Evolutionary conservation across 2,329 filamentous ascomycete species (phyloP).

Genomic region (Ophiostoma himal-ulmi): DNA sequence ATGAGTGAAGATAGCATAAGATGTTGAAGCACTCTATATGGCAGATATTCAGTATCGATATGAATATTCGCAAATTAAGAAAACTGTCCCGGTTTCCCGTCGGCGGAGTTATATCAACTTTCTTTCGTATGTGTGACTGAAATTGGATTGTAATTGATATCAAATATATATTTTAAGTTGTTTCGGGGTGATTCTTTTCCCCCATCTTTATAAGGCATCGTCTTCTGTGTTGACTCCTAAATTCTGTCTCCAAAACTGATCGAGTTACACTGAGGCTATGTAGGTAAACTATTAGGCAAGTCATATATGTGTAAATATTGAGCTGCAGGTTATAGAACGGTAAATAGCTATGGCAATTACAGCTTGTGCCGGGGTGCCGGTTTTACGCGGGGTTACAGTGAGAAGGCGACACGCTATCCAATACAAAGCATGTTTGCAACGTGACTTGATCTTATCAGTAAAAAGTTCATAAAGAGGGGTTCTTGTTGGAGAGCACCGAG

Average conservation of each 20-base stretch:
- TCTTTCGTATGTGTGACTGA: neutral
- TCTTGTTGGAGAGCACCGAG: neutral
- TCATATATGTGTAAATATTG: neutral
- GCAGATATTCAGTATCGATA: neutral
- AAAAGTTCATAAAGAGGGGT: neutral
- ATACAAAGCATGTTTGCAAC: neutral
- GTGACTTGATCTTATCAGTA: neutral
- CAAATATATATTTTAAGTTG: no score
- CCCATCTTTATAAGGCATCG: no score
- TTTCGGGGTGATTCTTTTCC: no score
- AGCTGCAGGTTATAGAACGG: neutral
- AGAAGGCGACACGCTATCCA: neutral
- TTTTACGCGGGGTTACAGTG: neutral
- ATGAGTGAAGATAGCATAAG: constrained; percentile 29
- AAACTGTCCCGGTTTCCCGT: neutral
- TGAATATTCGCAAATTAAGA: neutral
- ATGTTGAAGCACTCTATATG: neutral
- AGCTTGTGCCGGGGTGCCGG: neutral
- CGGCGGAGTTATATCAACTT: no score
- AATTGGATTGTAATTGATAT: neutral
- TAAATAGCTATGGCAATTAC: neutral
- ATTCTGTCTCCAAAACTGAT: no score
- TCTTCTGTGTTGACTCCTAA: no score
- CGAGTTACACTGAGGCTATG: neutral
- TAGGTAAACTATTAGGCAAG: no score